Conservation (phyloP, 768 basidiomycete species). For the Leccinum barrowsii region DNA sequence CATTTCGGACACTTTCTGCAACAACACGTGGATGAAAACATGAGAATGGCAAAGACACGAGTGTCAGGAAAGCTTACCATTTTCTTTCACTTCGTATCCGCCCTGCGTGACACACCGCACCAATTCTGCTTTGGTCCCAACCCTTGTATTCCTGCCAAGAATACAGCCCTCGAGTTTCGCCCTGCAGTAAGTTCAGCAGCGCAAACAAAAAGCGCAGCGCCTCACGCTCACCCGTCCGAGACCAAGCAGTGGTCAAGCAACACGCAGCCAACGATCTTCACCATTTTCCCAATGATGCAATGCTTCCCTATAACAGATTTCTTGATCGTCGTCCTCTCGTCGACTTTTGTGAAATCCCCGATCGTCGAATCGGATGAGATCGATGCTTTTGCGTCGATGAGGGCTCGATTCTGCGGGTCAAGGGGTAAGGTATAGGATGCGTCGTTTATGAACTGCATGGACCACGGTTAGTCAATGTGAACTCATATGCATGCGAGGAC, state of each 20-base stretch:
- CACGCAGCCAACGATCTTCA: conserved; percentile 78
- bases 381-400: conserved; percentile 79
- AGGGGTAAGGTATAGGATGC: conserved; percentile 52
- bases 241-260: conserved; percentile 87
- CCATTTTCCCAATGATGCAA: conserved; percentile 80
- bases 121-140: conserved; percentile 69
- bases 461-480: conserved; percentile 14
- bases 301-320: conserved; percentile 77
- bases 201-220: neutral
- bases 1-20: conserved; percentile 52
- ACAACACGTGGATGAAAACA: neutral
- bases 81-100: conserved; percentile 67
- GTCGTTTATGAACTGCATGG: conserved; percentile 43
- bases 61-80: conserved; percentile 41
- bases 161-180: conserved; percentile 77
- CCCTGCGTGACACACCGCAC: conserved; percentile 69
- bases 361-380: conserved; percentile 81
- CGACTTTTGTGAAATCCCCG: conserved; percentile 78
- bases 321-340: conserved; percentile 78
- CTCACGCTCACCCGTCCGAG: conserved; percentile 65
- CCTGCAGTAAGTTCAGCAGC: conserved; percentile 35
- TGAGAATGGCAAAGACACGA: neutral
- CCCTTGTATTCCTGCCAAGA: conserved; percentile 68
- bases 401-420: conserved; percentile 57
- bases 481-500: neutral